phyloP scores from a whole-genome alignment of 768 basidiomycete species.

The Pilatotrama ljubarskyi region DNA sequence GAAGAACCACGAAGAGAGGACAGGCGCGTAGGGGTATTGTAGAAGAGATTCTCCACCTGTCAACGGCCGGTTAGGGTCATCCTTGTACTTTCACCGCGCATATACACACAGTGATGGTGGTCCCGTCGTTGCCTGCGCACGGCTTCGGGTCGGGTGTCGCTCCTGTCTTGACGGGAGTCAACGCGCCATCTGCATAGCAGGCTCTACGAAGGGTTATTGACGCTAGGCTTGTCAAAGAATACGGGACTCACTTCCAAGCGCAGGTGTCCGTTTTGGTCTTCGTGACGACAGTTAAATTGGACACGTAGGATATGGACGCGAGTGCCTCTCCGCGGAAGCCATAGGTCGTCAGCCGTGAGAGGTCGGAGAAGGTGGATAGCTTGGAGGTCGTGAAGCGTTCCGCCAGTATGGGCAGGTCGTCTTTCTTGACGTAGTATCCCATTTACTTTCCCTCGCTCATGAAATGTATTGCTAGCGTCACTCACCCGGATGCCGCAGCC shows the following conservation, averaged over 20 bases:
- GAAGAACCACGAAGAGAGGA: slow-evolving; percentile 80
- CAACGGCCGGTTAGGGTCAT: background rate
- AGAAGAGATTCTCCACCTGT: slow-evolving; percentile 95
- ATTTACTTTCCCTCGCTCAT: background rate
- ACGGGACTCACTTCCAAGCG: slow-evolving; percentile 84
- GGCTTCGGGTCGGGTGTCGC: slow-evolving; percentile 78
- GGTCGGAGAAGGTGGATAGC: slow-evolving; percentile 80
- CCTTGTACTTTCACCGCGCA: background rate
- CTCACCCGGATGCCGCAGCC: slow-evolving; percentile 90
- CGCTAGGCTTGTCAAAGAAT: background rate
- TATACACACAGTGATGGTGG: slow-evolving; percentile 71
- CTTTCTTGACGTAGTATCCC: slow-evolving; percentile 54
- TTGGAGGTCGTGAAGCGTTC: slow-evolving; percentile 97
- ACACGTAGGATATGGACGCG: slow-evolving; percentile 93
- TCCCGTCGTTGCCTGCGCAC: slow-evolving; percentile 93
- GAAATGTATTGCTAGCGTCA: slow-evolving; percentile 7
- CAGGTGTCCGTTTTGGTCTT: slow-evolving; percentile 81
- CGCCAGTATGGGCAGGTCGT: slow-evolving; percentile 86
- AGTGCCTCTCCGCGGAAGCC: slow-evolving; percentile 97
- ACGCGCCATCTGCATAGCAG: slow-evolving; percentile 73
- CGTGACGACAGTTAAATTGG: slow-evolving; percentile 85
- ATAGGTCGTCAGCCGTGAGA: slow-evolving; percentile 84
- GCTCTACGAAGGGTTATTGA: slow-evolving; percentile 50
- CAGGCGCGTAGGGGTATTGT: slow-evolving; percentile 86
- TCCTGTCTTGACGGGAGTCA: slow-evolving; percentile 71